These are phyloP conservation scores for Dendrocalamus latiflorus DNA, from an alignment of 202 grass and related monocot species.

Conservation along the genomic window DNA sequence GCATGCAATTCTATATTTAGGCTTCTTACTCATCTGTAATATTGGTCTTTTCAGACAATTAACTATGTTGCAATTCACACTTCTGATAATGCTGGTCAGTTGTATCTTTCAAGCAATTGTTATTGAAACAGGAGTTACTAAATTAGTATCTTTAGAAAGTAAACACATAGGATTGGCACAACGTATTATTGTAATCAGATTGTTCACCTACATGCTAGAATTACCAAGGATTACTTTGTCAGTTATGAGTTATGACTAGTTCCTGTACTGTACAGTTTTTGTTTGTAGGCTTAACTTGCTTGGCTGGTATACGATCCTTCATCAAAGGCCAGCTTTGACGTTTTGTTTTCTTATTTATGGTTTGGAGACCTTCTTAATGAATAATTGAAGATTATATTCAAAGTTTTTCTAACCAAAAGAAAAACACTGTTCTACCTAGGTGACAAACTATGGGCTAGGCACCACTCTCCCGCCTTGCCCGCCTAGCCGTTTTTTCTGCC, in stretches of 20 bases:
- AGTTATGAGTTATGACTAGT: not conserved
- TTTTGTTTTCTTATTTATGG: too few relatives aligned
- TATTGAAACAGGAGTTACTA: not conserved
- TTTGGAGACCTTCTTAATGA: too few relatives aligned
- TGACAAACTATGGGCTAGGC: too few relatives aligned
- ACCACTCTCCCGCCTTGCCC: too few relatives aligned
- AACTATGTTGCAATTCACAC: not conserved
- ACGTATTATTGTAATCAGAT: not conserved
- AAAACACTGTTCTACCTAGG: too few relatives aligned
- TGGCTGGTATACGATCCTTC: not conserved
- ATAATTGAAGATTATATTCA: too few relatives aligned
- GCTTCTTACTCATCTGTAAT: not conserved
- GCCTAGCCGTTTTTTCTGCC: too few relatives aligned
- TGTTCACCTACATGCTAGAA: not conserved
- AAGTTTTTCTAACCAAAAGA: too few relatives aligned
- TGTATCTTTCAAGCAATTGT: not conserved
- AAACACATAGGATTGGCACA: not conserved
- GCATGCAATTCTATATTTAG: not conserved
- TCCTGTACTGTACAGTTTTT: constrained; percentile 1
- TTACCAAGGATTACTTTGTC: not conserved
- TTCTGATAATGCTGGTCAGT: not conserved
- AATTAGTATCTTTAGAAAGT: not conserved
- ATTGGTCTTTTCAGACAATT: not conserved
- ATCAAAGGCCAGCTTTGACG: too few relatives aligned
- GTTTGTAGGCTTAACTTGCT: not conserved